Evolutionary conservation across 202 grass and related monocot species (phyloP).

Genomic region (Panicum virgatum): DNA sequence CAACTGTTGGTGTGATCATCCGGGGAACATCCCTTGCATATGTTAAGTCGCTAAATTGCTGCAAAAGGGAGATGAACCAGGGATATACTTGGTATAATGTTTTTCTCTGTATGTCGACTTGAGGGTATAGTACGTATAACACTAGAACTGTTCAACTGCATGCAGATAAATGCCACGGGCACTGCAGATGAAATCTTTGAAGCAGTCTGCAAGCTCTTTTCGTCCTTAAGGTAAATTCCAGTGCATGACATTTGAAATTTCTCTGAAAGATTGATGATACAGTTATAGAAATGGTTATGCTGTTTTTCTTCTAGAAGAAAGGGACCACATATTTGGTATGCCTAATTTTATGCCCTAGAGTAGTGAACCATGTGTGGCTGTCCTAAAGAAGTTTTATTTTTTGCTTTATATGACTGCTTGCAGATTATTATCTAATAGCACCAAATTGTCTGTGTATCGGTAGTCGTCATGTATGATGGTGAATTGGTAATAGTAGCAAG

Average conservation of each 20-base stretch:
- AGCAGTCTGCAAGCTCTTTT: constrained; percentile 53
- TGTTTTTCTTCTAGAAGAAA: not conserved
- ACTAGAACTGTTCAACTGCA: constrained; percentile 15
- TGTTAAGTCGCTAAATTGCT: constrained; percentile 1
- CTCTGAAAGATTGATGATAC: not conserved
- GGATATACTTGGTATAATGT: not conserved
- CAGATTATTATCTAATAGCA: constrained; percentile 19
- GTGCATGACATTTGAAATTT: not conserved
- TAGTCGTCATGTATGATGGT: not conserved
- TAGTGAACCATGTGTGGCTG: not conserved
- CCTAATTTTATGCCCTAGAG: not conserved
- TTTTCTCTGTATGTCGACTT: not conserved
- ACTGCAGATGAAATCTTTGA: constrained; percentile 80
- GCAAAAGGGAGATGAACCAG: not conserved
- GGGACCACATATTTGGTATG: not conserved
- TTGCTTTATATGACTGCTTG: not conserved
- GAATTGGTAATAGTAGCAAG: not conserved
- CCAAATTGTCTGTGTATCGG: not conserved
- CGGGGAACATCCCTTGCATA: not conserved
- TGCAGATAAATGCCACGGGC: constrained; percentile 81
- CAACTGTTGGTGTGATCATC: not conserved
- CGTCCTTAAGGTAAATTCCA: constrained; percentile 60
- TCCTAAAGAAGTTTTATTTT: not conserved
- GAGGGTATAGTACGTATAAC: constrained; percentile 9
- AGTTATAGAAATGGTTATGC: not conserved